Conservation (phyloP, 768 basidiomycete species). For the Cystobasidiopsis lactophilus region DNA sequence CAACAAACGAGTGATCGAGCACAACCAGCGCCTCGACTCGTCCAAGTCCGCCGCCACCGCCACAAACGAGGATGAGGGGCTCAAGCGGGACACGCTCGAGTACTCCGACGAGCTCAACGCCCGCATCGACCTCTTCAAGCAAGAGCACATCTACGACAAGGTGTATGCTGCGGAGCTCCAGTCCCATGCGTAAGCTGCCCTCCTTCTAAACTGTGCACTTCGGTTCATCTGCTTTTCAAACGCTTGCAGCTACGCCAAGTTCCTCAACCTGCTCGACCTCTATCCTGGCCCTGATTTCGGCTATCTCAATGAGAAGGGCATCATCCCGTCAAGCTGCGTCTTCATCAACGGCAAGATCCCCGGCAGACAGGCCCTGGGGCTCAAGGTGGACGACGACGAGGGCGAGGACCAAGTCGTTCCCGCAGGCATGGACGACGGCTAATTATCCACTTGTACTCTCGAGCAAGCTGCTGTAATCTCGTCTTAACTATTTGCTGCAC, state of each 20-base stretch:
- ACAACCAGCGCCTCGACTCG: conserved; percentile 16
- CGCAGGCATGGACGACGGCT: too few relatives aligned
- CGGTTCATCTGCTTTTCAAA: too few relatives aligned
- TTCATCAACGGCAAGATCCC: too few relatives aligned
- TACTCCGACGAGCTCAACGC: conserved; percentile 37
- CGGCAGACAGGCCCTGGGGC: too few relatives aligned
- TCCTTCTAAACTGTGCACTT: background rate
- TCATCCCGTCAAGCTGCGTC: conserved; percentile 35
- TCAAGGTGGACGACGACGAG: too few relatives aligned
- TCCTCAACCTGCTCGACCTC: conserved; percentile 51
- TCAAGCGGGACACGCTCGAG: conserved; percentile 26
- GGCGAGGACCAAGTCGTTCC: too few relatives aligned
- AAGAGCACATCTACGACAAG: conserved; percentile 58
- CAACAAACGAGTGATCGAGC: conserved; percentile 23
- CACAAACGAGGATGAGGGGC: conserved; percentile 26
- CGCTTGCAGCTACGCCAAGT: conserved; percentile 64
- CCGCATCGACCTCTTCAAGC: conserved; percentile 59
- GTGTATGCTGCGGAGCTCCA: conserved; percentile 68
- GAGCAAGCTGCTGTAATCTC: too few relatives aligned
- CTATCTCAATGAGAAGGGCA: conserved; percentile 54
- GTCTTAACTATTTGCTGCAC: too few relatives aligned
- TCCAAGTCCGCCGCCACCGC: conserved; percentile 2
- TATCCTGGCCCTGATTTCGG: conserved; percentile 57
- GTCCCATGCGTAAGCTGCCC: conserved; percentile 35
- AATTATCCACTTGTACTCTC: too few relatives aligned